phyloP scores from a whole-genome alignment of 306 rosid genomes.

The Luffa acutangula region DNA sequence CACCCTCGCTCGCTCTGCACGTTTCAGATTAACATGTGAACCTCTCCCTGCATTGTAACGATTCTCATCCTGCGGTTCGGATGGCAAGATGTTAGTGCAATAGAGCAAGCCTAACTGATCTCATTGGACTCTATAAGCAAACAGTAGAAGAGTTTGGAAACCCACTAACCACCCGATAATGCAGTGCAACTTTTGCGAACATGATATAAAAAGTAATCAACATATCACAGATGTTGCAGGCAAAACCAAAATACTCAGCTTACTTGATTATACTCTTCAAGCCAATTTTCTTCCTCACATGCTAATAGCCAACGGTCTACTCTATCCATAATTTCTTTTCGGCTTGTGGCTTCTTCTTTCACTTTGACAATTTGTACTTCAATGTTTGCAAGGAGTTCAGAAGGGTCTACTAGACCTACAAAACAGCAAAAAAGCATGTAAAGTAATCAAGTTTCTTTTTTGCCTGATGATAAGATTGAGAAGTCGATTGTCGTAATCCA shows the following conservation, averaged over 20 bases:
- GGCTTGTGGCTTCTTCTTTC: conserved; percentile 71
- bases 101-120: not conserved
- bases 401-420: conserved; percentile 81
- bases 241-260: conserved; percentile 18
- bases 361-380: conserved; percentile 69
- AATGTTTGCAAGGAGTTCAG: conserved; percentile 77
- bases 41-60: conserved; percentile 92
- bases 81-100: not conserved
- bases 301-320: conserved; percentile 89
- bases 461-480: not conserved
- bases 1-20: conserved; percentile 90
- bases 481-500: not conserved
- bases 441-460: not conserved
- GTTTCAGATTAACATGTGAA: conserved; percentile 85
- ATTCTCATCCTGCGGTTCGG: conserved; percentile 58
- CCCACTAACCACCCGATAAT: not conserved
- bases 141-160: not conserved
- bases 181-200: not conserved
- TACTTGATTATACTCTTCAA: conserved; percentile 81
- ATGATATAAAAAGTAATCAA: not conserved
- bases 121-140: not conserved
- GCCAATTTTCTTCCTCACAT: conserved; percentile 98
- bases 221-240: not conserved
- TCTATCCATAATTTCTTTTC: conserved; percentile 80
- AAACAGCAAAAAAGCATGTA: not conserved